These are phyloP conservation scores for Gyrodon lividus DNA, from an alignment of 768 basidiomycete species.

Conservation along the genomic window DNA sequence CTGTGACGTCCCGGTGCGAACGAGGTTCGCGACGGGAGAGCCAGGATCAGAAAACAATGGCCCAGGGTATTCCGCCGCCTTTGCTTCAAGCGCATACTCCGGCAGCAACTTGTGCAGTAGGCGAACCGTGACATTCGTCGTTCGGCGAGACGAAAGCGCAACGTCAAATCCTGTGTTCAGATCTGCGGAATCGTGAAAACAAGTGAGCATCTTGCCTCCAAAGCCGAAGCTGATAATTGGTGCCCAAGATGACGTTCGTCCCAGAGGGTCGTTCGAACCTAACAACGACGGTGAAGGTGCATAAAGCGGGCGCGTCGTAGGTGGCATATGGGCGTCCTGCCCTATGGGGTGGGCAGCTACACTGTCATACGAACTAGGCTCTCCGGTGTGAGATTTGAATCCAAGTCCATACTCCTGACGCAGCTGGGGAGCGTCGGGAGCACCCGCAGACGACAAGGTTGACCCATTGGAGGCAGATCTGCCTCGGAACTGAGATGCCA, in stretches of 20 bases:
- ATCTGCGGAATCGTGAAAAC: constrained; percentile 73
- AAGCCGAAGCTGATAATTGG: constrained; percentile 91
- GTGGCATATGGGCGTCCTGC: constrained; percentile 30
- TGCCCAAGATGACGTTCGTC: constrained; percentile 65
- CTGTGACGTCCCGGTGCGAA: constrained; percentile 60
- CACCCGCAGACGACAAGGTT: constrained; percentile 32
- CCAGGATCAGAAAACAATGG: constrained; percentile 82
- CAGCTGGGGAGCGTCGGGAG: constrained; percentile 14
- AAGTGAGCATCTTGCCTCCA: constrained; percentile 87
- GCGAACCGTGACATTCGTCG: constrained; percentile 68
- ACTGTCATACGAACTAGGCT: constrained; percentile 15
- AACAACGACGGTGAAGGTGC: constrained; percentile 83
- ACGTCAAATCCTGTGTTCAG: constrained; percentile 76
- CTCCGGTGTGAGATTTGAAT: constrained; percentile 16
- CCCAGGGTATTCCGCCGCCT: constrained; percentile 72
- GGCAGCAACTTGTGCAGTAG: constrained; percentile 69
- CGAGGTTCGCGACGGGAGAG: constrained; percentile 59
- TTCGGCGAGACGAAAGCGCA: constrained; percentile 67
- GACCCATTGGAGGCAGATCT: constrained; percentile 50
- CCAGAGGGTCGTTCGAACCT: constrained; percentile 80
- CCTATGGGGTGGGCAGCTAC: constrained; percentile 18
- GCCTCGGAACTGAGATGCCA: constrained; percentile 26
- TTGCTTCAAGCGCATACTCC: constrained; percentile 55
- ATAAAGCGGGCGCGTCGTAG: constrained; percentile 54
- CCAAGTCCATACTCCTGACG: constrained; percentile 31